Evolutionary conservation across 768 basidiomycete species (phyloP).

Genomic region (Sporobolomyces roseus): DNA sequence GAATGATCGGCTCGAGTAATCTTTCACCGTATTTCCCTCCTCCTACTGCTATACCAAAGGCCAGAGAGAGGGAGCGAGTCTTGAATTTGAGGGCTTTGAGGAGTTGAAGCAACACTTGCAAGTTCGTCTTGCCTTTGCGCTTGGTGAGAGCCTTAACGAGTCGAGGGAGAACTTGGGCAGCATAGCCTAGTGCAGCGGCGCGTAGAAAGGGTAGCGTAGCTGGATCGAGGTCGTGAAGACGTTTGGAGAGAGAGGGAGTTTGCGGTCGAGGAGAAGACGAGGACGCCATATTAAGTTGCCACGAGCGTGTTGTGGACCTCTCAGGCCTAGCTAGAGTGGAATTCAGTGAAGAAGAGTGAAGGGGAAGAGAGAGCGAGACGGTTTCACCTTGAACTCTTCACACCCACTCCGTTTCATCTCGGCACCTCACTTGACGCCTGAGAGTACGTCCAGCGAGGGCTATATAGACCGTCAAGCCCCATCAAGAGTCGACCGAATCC

Average conservation of each 20-base stretch:
- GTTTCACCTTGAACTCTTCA: too few species aligned
- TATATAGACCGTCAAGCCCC: too few species aligned
- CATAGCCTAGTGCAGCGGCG: slow-evolving; percentile 28
- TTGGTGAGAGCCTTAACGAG: slow-evolving; percentile 15
- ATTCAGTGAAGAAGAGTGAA: too few species aligned
- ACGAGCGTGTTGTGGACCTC: too few species aligned
- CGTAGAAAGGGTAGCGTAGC: slow-evolving; percentile 34
- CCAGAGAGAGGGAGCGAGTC: slow-evolving; percentile 16
- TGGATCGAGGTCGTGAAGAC: slow-evolving; percentile 13
- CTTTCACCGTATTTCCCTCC: slow-evolving; percentile 29
- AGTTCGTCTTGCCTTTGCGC: background rate
- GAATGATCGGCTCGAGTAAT: slow-evolving; percentile 11
- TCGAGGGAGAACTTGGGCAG: slow-evolving; percentile 13
- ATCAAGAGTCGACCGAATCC: too few species aligned
- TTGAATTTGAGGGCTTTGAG: slow-evolving; percentile 11
- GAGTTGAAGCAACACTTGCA: background rate
- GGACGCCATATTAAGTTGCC: background rate
- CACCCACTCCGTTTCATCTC: too few species aligned
- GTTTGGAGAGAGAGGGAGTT: too few species aligned
- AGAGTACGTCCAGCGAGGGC: too few species aligned
- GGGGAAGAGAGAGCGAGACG: too few species aligned
- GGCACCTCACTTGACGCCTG: too few species aligned
- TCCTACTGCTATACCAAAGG: slow-evolving; percentile 34
- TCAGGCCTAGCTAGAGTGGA: too few species aligned
- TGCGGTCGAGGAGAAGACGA: background rate